Percentiles rank a stretch among this genome's conserved stretches.
These are phyloP conservation scores for Phytophthora nicotianae DNA, from an alignment of 352 stramenopile genomes.

Conservation along the genomic window DNA sequence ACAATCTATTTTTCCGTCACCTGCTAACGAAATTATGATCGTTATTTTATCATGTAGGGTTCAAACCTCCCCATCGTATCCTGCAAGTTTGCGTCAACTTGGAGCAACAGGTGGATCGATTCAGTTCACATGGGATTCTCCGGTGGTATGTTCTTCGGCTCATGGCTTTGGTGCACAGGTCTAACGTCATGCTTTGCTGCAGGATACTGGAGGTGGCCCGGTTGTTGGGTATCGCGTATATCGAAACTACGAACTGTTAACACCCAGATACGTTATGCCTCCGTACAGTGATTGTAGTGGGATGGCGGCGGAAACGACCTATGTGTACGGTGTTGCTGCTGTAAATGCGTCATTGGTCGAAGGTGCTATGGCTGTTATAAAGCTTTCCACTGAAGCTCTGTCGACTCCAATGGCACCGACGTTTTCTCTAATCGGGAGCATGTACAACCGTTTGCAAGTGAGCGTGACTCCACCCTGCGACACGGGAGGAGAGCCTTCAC, in stretches of 20 bases:
- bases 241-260: constrained; percentile 55
- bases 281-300: constrained; percentile 56
- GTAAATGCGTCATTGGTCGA: constrained; percentile 43
- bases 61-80: constrained; percentile 44
- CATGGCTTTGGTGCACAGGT: neutral
- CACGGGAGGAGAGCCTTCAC: constrained; percentile 30
- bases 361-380: constrained; percentile 38
- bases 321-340: constrained; percentile 55
- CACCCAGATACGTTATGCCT: constrained; percentile 27
- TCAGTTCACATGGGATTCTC: constrained; percentile 45
- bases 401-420: constrained; percentile 35
- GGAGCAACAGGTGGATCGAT: constrained; percentile 50
- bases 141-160: constrained; percentile 35
- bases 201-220: constrained; percentile 43
- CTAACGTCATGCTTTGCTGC: neutral
- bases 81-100: constrained; percentile 31
- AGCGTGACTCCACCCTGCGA: constrained; percentile 45
- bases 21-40: neutral
- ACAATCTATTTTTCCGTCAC: neutral
- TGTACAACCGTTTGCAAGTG: constrained; percentile 43
- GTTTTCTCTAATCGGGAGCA: constrained; percentile 23
- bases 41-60: constrained; percentile 20
- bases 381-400: constrained; percentile 34
- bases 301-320: constrained; percentile 38
- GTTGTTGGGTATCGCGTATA: constrained; percentile 67